These are phyloP conservation scores for Bipolaris zeicola DNA, from an alignment of 2,329 filamentous ascomycete genomes.

Conservation along the genomic window DNA sequence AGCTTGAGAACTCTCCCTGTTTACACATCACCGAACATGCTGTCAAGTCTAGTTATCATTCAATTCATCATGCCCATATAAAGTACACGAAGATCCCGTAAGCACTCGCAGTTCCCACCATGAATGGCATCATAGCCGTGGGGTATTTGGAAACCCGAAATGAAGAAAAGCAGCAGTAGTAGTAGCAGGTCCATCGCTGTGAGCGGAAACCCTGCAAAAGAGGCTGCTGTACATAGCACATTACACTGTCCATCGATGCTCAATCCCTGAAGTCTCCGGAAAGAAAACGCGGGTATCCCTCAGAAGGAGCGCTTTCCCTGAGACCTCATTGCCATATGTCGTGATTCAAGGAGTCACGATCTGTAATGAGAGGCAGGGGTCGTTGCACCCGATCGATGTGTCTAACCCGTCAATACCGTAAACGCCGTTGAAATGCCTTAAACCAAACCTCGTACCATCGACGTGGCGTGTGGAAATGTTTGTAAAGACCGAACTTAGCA, in stretches of 20 bases:
- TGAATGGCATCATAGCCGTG: constrained; percentile 16
- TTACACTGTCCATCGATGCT: neutral
- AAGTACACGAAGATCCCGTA: neutral
- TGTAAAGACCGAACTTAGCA: neutral
- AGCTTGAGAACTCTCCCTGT: neutral
- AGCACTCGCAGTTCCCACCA: constrained; percentile 6
- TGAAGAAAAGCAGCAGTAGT: constrained; percentile 8
- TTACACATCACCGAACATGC: neutral
- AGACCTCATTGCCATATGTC: neutral
- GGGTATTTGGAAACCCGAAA: constrained; percentile 34
- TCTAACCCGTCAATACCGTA: constrained; percentile 5
- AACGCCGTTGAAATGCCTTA: neutral
- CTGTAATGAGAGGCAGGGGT: neutral
- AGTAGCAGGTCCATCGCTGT: neutral
- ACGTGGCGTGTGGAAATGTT: neutral
- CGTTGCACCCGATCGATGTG: neutral
- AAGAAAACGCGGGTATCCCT: constrained; percentile 13
- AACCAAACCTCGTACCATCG: neutral
- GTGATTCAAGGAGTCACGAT: neutral
- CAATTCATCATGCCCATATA: neutral
- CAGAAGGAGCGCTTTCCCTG: too few relatives aligned
- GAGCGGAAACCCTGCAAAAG: neutral
- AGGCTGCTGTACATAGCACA: constrained; percentile 4
- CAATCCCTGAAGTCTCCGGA: constrained; percentile 14
- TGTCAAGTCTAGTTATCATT: neutral